Percentiles rank a stretch among this genome's conserved stretches.
Conservation (phyloP, 2,329 filamentous ascomycete genomes). For the Claviceps humidiphila region DNA sequence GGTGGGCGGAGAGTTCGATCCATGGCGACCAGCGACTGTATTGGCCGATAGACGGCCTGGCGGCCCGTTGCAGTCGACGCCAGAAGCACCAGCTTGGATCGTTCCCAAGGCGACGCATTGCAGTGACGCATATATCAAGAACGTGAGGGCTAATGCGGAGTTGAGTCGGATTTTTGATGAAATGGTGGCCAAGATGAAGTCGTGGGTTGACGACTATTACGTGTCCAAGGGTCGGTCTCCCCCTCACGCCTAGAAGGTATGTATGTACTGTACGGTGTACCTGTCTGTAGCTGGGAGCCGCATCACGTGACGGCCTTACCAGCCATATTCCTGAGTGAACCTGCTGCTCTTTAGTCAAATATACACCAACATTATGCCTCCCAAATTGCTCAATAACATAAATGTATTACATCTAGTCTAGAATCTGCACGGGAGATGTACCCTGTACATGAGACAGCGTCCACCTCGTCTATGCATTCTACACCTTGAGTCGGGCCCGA, state of each 20-base stretch:
- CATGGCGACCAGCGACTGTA: constrained; percentile 43
- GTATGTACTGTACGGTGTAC: too few relatives aligned
- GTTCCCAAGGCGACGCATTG: constrained; percentile 43
- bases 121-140: constrained; percentile 34
- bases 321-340: too few relatives aligned
- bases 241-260: background rate
- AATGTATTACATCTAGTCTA: too few relatives aligned
- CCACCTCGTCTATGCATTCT: too few relatives aligned
- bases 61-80: constrained; percentile 36
- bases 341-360: too few relatives aligned
- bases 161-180: constrained; percentile 15
- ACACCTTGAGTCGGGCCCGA: too few relatives aligned
- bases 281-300: too few relatives aligned
- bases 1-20: constrained; percentile 46
- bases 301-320: too few relatives aligned
- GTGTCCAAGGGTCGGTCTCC: background rate
- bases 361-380: too few relatives aligned
- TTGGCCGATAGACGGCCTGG: constrained; percentile 38
- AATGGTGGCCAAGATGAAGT: constrained; percentile 26
- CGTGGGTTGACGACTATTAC: constrained; percentile 39
- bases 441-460: too few relatives aligned
- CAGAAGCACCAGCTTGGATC: constrained; percentile 34
- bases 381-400: too few relatives aligned
- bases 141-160: constrained; percentile 33
- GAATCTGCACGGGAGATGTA: too few relatives aligned